Conservation (phyloP, 192 early-diverging fungal genomes). For the Backusella macrospora region DNA sequence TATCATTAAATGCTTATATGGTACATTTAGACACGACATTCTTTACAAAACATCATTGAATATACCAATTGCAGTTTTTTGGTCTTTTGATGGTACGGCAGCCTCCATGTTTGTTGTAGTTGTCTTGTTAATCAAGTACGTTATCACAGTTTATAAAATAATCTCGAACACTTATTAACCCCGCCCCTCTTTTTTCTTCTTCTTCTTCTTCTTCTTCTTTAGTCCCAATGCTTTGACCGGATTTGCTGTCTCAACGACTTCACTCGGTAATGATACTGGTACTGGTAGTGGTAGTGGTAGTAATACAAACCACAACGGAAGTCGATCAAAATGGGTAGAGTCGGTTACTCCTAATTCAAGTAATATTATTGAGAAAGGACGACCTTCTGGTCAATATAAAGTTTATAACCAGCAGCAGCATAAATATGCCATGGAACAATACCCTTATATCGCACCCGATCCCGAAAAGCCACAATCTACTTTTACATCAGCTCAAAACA, state of each 20-base stretch:
- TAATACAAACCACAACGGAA: not conserved
- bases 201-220: not conserved
- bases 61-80: not conserved
- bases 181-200: not conserved
- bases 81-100: slow-evolving; percentile 17
- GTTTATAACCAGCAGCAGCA: not conserved
- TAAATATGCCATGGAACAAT: not conserved
- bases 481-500: not conserved
- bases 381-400: not conserved
- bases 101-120: slow-evolving; percentile 10
- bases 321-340: not conserved
- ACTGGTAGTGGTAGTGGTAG: not conserved
- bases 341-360: not conserved
- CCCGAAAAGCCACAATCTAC: not conserved
- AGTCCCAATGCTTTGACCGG: slow-evolving; percentile 4
- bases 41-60: slow-evolving; percentile 1
- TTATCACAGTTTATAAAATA: too few species aligned
- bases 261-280: not conserved
- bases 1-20: slow-evolving; percentile 8
- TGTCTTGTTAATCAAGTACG: not conserved
- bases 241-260: not conserved
- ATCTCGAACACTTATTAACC: too few species aligned
- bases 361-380: not conserved
- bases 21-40: slow-evolving; percentile 1
- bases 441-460: not conserved